Evolutionary conservation across 352 stramenopile species (phyloP).

Genomic region (Phytophthora tubulina): DNA sequence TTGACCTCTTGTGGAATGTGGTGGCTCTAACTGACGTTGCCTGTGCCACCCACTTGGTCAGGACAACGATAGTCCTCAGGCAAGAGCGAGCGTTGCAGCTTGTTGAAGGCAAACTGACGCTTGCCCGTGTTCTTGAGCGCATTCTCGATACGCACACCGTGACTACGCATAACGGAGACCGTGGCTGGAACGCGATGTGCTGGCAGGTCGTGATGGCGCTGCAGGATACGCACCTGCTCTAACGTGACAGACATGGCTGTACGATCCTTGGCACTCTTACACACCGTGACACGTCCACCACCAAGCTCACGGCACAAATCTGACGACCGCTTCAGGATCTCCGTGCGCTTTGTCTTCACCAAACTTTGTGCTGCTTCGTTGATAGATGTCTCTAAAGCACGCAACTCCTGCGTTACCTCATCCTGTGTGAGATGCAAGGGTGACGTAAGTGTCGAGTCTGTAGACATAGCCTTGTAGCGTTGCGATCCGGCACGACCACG

Average conservation of each 20-base stretch:
- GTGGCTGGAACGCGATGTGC: conserved; percentile 78
- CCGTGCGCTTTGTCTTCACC: conserved; percentile 88
- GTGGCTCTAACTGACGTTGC: conserved; percentile 80
- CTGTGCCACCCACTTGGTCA: conserved; percentile 82
- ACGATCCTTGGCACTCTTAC: conserved; percentile 98
- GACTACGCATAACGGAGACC: conserved; percentile 88
- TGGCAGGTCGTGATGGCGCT: conserved; percentile 85
- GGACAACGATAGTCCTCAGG: conserved; percentile 89
- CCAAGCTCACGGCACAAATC: conserved; percentile 89
- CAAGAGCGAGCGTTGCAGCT: conserved; percentile 87
- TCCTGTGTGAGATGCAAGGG: conserved; percentile 75
- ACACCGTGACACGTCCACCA: conserved; percentile 94
- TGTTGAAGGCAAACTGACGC: conserved; percentile 91
- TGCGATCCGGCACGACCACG: conserved; percentile 44
- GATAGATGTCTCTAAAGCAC: conserved; percentile 68
- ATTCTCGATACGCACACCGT: conserved; percentile 91
- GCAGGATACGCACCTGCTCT: conserved; percentile 92
- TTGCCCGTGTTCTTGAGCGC: conserved; percentile 92
- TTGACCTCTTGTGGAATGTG: conserved; percentile 12
- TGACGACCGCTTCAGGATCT: conserved; percentile 85
- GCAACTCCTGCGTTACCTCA: conserved; percentile 75
- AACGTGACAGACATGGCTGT: conserved; percentile 98
- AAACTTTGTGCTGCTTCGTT: conserved; percentile 84
- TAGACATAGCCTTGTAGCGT: conserved; percentile 69
- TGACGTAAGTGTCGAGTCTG: conserved; percentile 55